phyloP scores from a whole-genome alignment of 306 rosid genomes.

The Purshia tridentata region DNA sequence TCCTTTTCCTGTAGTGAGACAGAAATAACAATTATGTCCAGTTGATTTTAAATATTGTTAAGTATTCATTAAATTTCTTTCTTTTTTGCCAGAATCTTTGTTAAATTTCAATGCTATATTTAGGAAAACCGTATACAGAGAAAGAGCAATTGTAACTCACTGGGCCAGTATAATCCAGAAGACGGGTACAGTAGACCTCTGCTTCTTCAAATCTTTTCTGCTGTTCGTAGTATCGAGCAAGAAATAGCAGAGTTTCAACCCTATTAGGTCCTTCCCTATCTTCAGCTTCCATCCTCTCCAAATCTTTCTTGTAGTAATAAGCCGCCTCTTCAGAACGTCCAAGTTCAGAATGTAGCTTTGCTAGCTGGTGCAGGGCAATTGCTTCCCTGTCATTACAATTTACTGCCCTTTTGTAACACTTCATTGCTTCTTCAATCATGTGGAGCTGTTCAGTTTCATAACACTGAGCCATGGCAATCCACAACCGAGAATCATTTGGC shows the following conservation, averaged over 20 bases:
- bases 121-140: neutral
- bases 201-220: constrained; percentile 78
- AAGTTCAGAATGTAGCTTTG: constrained; percentile 69
- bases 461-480: constrained; percentile 98
- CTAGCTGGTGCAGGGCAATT: constrained; percentile 82
- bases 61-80: neutral
- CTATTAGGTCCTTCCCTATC: constrained; percentile 96
- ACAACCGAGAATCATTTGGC: constrained; percentile 87
- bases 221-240: constrained; percentile 59
- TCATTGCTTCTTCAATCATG: constrained; percentile 86
- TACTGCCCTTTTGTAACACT: constrained; percentile 88
- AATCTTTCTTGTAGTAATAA: constrained; percentile 82
- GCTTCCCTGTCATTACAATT: constrained; percentile 89
- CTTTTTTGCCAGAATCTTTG: too few relatives aligned
- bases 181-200: constrained; percentile 93
- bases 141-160: constrained; percentile 45
- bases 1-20: constrained; percentile 74
- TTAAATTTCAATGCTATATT: neutral
- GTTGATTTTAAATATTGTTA: neutral
- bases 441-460: constrained; percentile 78
- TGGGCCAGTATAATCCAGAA: constrained; percentile 90
- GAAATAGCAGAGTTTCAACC: constrained; percentile 85
- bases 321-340: constrained; percentile 85
- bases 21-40: constrained; percentile 11
- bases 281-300: constrained; percentile 95